Base-by-base conservation (phyloP, 371 early-diverging fungal species). In the Capillidium heterosporum region DNA sequence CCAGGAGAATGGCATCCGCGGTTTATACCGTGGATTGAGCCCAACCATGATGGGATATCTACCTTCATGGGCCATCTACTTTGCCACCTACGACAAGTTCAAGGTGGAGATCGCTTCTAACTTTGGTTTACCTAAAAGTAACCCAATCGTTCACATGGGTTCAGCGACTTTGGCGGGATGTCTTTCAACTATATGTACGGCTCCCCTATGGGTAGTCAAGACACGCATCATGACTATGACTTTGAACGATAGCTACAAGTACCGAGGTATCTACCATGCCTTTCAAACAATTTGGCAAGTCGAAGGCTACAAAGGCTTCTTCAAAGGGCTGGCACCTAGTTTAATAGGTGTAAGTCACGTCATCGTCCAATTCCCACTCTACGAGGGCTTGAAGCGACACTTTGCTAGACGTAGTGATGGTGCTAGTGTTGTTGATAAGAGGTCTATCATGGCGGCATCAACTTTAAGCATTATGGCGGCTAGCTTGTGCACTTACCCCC, bases 141-240 rank as follows among this genome's bases (percentile, higher is more conserved):
- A 50, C 59, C 71, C 75, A 72, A 40, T 76, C 40, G 77, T 87
- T 46, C 87, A 92, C 64, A 78, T 93, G n/a, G 56, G 77, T 26
- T 77, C 90, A 11, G 90, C 93, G 28, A 81, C 91, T 75, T 71
- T 75, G 27, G 90, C 95, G n/a, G 90, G 91, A 23, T 77, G 81
- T 19, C 67, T 84, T 2, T 82, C 84, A 19, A 87, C 89, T 15
- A 67, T 77, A 0, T 65, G 78, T 35, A 89, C 89, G 3, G 91
- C 90, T 52, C 95, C 95, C 10, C 65, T 93, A 17, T 95, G 95
- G 95, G 89, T 95, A 15, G 79, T 93, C 32, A 85, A 91, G 65
- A 89, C 91, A 23, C 74, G 92, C 51, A 76, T 91, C 48, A 91
- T 91, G 89, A 84, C 82, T 73, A 59, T 50, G 32, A 43, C 28